A percentile compares a stretch with the other conserved stretches of the same genome.
Conservation (phyloP, 768 basidiomycete genomes). For the Naganishia onofrii region DNA sequence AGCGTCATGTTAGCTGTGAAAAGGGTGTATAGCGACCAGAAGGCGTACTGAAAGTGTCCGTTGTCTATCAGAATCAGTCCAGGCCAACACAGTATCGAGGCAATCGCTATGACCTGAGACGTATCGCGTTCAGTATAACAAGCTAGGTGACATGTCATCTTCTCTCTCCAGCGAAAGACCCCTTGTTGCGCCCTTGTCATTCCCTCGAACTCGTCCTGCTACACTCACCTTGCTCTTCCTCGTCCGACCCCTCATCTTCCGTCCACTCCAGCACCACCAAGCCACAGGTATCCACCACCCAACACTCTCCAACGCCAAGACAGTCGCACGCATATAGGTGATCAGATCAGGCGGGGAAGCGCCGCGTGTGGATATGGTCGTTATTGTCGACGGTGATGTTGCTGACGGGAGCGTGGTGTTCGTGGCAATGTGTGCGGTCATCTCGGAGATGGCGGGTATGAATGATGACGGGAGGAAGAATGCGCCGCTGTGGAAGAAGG, state of each 20-base stretch:
- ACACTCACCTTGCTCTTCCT: slow-evolving; percentile 68
- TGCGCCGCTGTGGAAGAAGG: slow-evolving; percentile 54
- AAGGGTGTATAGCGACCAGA: not conserved
- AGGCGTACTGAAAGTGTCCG: slow-evolving; percentile 75
- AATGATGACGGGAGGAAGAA: slow-evolving; percentile 66
- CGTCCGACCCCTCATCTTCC: slow-evolving; percentile 66
- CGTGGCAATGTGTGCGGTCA: not conserved
- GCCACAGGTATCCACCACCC: slow-evolving; percentile 73
- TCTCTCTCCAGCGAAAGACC: not conserved
- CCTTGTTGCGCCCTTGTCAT: no score
- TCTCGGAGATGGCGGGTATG: slow-evolving; percentile 52
- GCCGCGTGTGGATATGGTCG: slow-evolving; percentile 60
- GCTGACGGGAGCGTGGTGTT: no score
- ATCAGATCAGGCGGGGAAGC: slow-evolving; percentile 67
- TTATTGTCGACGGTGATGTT: not conserved
- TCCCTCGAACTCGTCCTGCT: not conserved
- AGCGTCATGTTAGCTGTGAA: slow-evolving; percentile 27
- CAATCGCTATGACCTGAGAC: slow-evolving; percentile 63
- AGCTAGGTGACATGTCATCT: not conserved
- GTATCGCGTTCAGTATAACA: slow-evolving; percentile 13
- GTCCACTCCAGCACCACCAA: slow-evolving; percentile 61
- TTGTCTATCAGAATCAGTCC: slow-evolving; percentile 79
- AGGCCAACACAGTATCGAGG: slow-evolving; percentile 77
- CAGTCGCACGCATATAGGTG: slow-evolving; percentile 76
- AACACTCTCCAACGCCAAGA: slow-evolving; percentile 65